Base-by-base conservation (phyloP, 2,329 filamentous ascomycete species). In the Diaporthe sp. region DNA sequence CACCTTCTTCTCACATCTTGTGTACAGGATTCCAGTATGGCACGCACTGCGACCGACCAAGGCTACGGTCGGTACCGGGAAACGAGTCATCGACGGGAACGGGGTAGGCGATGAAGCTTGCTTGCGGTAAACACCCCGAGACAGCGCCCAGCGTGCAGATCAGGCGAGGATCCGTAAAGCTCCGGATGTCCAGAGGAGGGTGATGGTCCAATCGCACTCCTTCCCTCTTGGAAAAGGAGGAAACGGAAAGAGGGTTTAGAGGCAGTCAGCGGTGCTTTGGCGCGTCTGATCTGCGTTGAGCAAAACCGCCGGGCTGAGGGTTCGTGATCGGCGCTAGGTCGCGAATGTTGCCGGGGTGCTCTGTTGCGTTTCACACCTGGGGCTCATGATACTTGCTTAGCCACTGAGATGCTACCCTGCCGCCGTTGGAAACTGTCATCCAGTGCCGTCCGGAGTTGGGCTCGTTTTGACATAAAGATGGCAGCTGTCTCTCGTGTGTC, bases 381-480 rank as follows among this genome's bases (percentile, higher is more conserved):
- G 61, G 63, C 47, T 68, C 63, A 35, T 68, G 47, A 68, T 39
- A 68, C 63, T 50, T 68, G 63, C 63, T 68, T 51, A 68, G 63
- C 63, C 63, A 68, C 63, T 53, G 32, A 68, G 44, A 53, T 68
- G 32, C 63, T 53, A 68, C 63, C 32, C 63, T 22, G 12, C 15
- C 13, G 30, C 44, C 47, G 63, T 68, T 51, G 44, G 47, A 37
- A 68, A 68, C 22, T 51, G 63, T 53, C 63, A 53, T 53, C 44
- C 63, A 68, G 63, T 51, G 63, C 32, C 47, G 39, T 53, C 63
- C 47, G 47, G 63, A 68, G 44, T 68, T 50, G 47, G 32, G n/a
- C 63, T 37, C 32, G 27, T 68, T 68, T 68, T 68, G 63, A 68
- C 63, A 68, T 68, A 68, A 68, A 68, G 63, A 68, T 53, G 63